phyloP scores from a whole-genome alignment of 768 basidiomycete genomes.

The Xerocomus brunneocitrinus region DNA sequence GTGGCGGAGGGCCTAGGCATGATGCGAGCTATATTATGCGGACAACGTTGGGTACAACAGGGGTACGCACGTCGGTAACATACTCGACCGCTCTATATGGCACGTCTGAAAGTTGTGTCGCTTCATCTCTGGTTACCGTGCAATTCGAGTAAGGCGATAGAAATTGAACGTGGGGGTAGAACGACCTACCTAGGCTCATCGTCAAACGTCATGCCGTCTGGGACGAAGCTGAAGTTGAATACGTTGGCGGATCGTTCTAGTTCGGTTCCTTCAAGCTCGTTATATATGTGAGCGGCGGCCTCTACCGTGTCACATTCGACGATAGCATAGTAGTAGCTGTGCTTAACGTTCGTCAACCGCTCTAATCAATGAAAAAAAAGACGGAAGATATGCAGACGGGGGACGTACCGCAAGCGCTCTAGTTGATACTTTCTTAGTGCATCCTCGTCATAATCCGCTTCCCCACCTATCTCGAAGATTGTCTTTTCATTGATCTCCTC shows the following conservation, averaged over 20 bases:
- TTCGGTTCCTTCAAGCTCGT: constrained; percentile 91
- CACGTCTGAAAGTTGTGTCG: constrained; percentile 55
- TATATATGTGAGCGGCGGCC: constrained; percentile 74
- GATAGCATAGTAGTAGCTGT: constrained; percentile 93
- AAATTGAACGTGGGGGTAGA: neutral
- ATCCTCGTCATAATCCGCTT: constrained; percentile 82
- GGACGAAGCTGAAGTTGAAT: constrained; percentile 92
- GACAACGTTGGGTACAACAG: too few species aligned
- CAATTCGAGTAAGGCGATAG: neutral
- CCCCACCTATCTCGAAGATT: constrained; percentile 62
- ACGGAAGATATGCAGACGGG: neutral
- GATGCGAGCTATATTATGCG: neutral
- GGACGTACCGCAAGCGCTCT: constrained; percentile 77
- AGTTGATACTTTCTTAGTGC: constrained; percentile 88
- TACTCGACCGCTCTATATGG: constrained; percentile 81
- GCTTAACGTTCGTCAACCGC: constrained; percentile 8
- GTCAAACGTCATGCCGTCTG: constrained; percentile 83
- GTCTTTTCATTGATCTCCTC: constrained; percentile 62
- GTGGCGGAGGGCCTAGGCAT: constrained; percentile 80
- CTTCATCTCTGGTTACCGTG: constrained; percentile 64
- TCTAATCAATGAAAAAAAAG: neutral
- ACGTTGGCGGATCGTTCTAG: constrained; percentile 96
- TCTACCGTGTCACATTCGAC: constrained; percentile 79
- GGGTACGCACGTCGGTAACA: constrained; percentile 74
- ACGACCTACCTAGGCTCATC: constrained; percentile 60